Evolutionary conservation across 1,139 yeast genomes (phyloP).

Genomic region (Candida tunisiensis): DNA sequence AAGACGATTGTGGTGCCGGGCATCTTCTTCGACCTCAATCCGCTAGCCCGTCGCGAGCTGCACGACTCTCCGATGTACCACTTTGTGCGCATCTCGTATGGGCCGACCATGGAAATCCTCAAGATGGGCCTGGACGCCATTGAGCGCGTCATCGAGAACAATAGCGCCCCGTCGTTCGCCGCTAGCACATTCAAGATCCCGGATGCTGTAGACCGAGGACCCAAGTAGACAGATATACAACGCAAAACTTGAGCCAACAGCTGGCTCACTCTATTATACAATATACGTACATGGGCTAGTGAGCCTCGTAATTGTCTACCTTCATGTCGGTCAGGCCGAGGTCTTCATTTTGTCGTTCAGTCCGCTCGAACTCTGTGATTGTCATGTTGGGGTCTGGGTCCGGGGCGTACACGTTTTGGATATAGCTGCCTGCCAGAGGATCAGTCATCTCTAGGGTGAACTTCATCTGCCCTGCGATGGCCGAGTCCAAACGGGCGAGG

Average conservation of each 20-base stretch:
- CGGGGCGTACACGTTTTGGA: constrained; percentile 96
- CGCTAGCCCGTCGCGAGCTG: constrained; percentile 41
- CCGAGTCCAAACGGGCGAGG: constrained; percentile 58
- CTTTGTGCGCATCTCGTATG: constrained; percentile 45
- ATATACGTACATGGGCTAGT: too few species aligned
- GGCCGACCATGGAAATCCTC: constrained; percentile 40
- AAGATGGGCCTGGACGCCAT: constrained; percentile 53
- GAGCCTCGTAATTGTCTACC: too few species aligned
- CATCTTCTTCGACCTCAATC: constrained; percentile 48
- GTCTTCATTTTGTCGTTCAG: constrained; percentile 72
- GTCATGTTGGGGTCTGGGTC: constrained; percentile 94
- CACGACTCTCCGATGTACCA: constrained; percentile 52
- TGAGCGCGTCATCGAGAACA: constrained; percentile 29
- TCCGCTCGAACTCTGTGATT: constrained; percentile 79
- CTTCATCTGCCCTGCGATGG: constrained; percentile 57
- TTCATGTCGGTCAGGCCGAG: constrained; percentile 78
- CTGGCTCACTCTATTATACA: background rate
- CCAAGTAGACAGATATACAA: background rate
- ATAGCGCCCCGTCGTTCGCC: background rate
- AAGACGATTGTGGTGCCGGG: constrained; percentile 53
- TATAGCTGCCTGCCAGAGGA: constrained; percentile 88
- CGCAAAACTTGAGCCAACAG: background rate
- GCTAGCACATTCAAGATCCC: too few species aligned
- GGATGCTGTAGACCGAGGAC: too few species aligned
- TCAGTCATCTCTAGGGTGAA: constrained; percentile 85